Conservation (phyloP, 768 basidiomycete genomes). For the Leccinum aurantiacum region DNA sequence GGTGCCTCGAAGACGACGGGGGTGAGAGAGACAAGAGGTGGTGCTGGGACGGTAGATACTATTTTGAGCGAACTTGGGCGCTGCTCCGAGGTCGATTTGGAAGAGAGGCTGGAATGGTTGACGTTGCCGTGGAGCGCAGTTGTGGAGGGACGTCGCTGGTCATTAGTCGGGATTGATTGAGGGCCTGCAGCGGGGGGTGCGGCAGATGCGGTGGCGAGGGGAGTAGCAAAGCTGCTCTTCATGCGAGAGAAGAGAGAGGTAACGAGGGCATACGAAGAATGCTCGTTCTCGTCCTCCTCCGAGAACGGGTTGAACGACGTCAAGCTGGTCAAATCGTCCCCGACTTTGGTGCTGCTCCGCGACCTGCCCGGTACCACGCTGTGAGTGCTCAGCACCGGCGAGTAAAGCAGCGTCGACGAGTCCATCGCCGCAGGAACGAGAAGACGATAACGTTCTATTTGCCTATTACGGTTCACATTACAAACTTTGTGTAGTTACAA, state of each 20-base stretch:
- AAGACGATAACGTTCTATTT: constrained; percentile 14
- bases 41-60: constrained; percentile 58
- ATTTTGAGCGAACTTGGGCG: constrained; percentile 58
- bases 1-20: constrained; percentile 81
- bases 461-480: constrained; percentile 15
- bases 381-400: constrained; percentile 31
- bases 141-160: constrained; percentile 62
- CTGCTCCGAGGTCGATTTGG: constrained; percentile 49
- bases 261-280: constrained; percentile 82
- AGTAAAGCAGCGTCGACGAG: constrained; percentile 27
- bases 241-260: constrained; percentile 78
- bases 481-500: constrained; percentile 13
- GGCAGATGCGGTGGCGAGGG: constrained; percentile 53
- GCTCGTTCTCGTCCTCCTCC: constrained; percentile 90
- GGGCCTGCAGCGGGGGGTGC: constrained; percentile 36
- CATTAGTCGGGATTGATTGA: constrained; percentile 35
- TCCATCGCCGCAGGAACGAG: constrained; percentile 30
- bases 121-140: constrained; percentile 40
- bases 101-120: constrained; percentile 47
- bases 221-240: constrained; percentile 74
- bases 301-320: constrained; percentile 91
- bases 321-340: constrained; percentile 65
- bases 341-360: constrained; percentile 56
- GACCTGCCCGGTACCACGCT: constrained; percentile 55
- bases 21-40: constrained; percentile 81